Percentiles rank a stretch among this genome's conserved stretches.
Evolutionary conservation across 805 yeast genomes (phyloP).

Genomic region (Saccharomycopsis selenospora): DNA sequence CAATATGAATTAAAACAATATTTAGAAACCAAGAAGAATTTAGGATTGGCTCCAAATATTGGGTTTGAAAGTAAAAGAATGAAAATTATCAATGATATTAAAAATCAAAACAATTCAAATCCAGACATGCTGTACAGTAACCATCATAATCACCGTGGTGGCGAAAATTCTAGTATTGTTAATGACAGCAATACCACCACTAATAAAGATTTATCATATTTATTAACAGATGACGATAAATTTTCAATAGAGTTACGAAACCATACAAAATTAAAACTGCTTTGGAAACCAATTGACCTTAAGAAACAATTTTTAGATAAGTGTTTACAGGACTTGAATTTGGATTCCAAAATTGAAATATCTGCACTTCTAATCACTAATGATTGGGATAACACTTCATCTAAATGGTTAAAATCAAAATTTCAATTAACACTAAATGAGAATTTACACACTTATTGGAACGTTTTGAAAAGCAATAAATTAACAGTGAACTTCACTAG

Average conservation of each 20-base stretch:
- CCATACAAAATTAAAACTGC: conserved; percentile 28
- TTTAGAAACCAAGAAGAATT: conserved; percentile 27
- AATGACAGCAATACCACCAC: no score
- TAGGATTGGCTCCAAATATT: conserved; percentile 28
- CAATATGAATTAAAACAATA: conserved; percentile 37
- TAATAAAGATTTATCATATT: conserved; percentile 22
- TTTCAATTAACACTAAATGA: conserved; percentile 32
- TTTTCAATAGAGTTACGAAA: conserved; percentile 30
- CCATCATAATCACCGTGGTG: no score
- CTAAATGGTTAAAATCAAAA: conserved; percentile 45
- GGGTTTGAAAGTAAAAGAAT: conserved; percentile 25
- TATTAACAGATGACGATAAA: conserved; percentile 26
- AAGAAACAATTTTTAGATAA: conserved; percentile 29
- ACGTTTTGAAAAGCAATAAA: conserved; percentile 25
- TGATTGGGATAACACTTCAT: conserved; percentile 39
- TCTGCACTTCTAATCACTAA: conserved; percentile 35
- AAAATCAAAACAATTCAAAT: no score
- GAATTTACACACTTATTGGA: conserved; percentile 27
- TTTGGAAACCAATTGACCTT: conserved; percentile 44
- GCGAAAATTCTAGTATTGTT: no score
- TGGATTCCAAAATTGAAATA: conserved; percentile 26
- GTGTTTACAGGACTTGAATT: conserved; percentile 19
- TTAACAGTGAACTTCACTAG: conserved; percentile 33
- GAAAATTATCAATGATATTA: conserved; percentile 18
- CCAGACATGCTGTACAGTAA: no score